These are phyloP conservation scores for Arthromyces matolae DNA, from an alignment of 768 basidiomycete species.

Conservation along the genomic window DNA sequence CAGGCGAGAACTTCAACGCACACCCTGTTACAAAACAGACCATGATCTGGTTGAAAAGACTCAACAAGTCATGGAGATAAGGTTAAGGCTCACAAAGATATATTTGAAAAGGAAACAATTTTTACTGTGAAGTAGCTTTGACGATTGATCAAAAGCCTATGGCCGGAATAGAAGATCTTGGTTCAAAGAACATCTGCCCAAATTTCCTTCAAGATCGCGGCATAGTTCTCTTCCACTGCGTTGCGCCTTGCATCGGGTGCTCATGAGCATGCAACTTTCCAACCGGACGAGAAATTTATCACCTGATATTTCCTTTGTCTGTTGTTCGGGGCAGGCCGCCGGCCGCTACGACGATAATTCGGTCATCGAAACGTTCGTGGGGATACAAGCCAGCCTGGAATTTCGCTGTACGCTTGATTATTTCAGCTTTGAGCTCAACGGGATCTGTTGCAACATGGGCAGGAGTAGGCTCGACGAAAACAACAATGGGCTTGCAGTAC, in stretches of 20 bases:
- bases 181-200: neutral
- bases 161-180: too few species aligned
- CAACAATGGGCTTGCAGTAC: slow-evolving; percentile 7
- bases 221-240: neutral
- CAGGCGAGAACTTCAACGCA: too few species aligned
- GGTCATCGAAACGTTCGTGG: neutral
- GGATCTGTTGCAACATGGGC: neutral
- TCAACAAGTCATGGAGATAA: too few species aligned
- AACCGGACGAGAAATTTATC: neutral
- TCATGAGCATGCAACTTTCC: neutral
- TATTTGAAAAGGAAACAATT: too few species aligned
- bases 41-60: too few species aligned
- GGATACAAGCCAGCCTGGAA: neutral
- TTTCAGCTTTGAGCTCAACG: neutral
- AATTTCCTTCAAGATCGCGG: neutral
- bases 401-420: neutral
- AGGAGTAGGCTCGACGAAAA: slow-evolving; percentile 3
- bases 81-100: too few species aligned
- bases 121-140: too few species aligned
- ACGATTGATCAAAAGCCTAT: too few species aligned
- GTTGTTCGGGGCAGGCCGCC: slow-evolving; percentile 1
- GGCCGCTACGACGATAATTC: neutral
- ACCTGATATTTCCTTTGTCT: slow-evolving; percentile 2
- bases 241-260: neutral
- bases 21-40: too few species aligned